Base-by-base conservation (phyloP, 1,139 yeast genomes). In the Groenewaldozyma auringiensis region DNA sequence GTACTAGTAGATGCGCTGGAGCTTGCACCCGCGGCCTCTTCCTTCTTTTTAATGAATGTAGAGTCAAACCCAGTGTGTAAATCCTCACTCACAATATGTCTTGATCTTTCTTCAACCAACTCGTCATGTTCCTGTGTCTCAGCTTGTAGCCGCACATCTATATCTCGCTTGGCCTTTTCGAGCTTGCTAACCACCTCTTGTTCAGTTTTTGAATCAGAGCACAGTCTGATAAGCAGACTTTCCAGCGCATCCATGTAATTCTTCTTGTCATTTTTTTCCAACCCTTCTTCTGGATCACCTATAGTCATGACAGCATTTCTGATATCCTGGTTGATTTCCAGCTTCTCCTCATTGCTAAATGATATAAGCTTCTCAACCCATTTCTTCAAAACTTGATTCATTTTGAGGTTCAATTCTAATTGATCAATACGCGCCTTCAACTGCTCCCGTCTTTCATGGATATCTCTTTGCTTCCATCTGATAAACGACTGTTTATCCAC, bases 391-490 rank as follows among this genome's bases (percentile, higher is more conserved):
- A 81, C 81, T 11, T 72, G 72, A 62, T 92, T 92, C 89, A 89
- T 87, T 48, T 74, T 76, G 45, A 70, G 65, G 60, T 88, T 95
- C 14, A 84, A 75, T 55, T 82, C 79, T 45, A 89, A 72, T 29
- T 84, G 79, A 52, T 77, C 78, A 62, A 88, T 83, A 57, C 89
- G 92, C 38, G 69, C 69, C 60, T 85, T 84, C 62, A 95, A 70
- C 62, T 85, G 86, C 40, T 74, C 78, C 50, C 99, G 80, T 66
- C 89, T 83, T 62, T 89, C 96, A 63, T 92, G 98, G 53, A 94
- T 92, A 58, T 89, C 96, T 60, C 95, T 83, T 67, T 94, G 99
- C 63, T 88, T 92, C 98, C 97, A 92, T 51, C 81, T 79, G 58
- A 94, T 86, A 58, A 94, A 89, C 1, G 97, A 88, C 43, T 71